phyloP scores from a whole-genome alignment of 345 rosid genomes.

The Draba incana region DNA sequence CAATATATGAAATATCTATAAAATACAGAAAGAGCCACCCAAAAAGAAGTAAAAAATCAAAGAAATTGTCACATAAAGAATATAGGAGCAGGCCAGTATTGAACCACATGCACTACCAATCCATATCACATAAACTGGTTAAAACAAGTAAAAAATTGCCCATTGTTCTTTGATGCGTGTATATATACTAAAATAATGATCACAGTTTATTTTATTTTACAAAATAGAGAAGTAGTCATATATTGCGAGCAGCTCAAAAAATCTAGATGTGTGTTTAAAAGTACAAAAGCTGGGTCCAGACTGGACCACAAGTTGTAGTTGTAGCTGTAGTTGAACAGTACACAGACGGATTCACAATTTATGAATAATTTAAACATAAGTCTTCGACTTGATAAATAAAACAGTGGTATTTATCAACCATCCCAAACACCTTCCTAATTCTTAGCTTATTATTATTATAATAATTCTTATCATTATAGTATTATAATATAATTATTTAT shows the following conservation, averaged over 20 bases:
- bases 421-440: constrained; percentile 15
- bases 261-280: constrained; percentile 21
- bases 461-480: too few species aligned
- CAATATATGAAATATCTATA: neutral
- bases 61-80: constrained; percentile 17
- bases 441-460: neutral
- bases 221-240: constrained; percentile 22
- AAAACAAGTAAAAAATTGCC: constrained; percentile 18
- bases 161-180: constrained; percentile 11
- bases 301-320: constrained; percentile 38
- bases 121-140: constrained; percentile 10
- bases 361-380: constrained; percentile 20
- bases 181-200: neutral
- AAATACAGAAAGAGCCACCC: neutral
- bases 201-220: neutral
- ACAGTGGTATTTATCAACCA: constrained; percentile 33
- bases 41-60: constrained; percentile 8
- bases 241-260: constrained; percentile 39
- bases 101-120: constrained; percentile 15
- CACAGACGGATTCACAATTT: constrained; percentile 20
- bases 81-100: constrained; percentile 17
- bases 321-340: constrained; percentile 32
- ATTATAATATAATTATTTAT: too few species aligned
- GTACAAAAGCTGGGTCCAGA: constrained; percentile 29
- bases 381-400: constrained; percentile 28